Evolutionary conservation across 352 stramenopile genomes (phyloP), one percentile per base, ranked within the genome.

Genomic region (Plasmopara viticola): DNA sequence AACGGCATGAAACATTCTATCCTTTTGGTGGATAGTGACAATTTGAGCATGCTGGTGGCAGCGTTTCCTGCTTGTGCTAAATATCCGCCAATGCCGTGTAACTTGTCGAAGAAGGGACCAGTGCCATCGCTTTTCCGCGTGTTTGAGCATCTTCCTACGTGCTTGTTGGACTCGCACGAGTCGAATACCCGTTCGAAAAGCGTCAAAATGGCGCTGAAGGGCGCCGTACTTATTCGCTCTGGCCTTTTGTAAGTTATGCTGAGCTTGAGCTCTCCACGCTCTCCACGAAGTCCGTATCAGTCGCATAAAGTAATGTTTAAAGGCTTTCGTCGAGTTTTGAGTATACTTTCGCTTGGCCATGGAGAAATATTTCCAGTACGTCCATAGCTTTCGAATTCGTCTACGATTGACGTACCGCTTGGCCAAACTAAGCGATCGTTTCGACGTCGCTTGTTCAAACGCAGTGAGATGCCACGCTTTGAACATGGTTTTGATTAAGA

Each of bases 351-450:
- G 63, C 38, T 68, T 80, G 10, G 63, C 61, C 28, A 76, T 81
- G 3, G 78, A 83, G 48, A 88, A 94, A 15, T 78, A 78, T 40
- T 87, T 90, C 84, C 84, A 94, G 40, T 87, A 62, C 41, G 72
- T 53, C 84, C 84, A 94, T 6, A 90, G 45, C 30, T 89, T 90
- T 6, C 73, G 73, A 28, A 89, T 57, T 0, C 69, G 62, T 3
- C 70, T 59, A 17, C 83, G 81, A 29, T 81, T 83, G 4, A 87
- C 61, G 53, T 86, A 85, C 5, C 81, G 54, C 29, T 74, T 78
- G 0, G 74, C 78, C 2, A 91, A 31, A 7, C 50, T 74, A 1
- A 89, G 46, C 4, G 81, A 72, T 9, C 81, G 56, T 41, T 72
- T 63, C 10, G 53, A 70, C 6, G 60, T 60, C 0, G 68, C 52